These are phyloP conservation scores for Arthroderma sp. DNA, from an alignment of 2,329 filamentous ascomycete genomes.

Conservation along the genomic window DNA sequence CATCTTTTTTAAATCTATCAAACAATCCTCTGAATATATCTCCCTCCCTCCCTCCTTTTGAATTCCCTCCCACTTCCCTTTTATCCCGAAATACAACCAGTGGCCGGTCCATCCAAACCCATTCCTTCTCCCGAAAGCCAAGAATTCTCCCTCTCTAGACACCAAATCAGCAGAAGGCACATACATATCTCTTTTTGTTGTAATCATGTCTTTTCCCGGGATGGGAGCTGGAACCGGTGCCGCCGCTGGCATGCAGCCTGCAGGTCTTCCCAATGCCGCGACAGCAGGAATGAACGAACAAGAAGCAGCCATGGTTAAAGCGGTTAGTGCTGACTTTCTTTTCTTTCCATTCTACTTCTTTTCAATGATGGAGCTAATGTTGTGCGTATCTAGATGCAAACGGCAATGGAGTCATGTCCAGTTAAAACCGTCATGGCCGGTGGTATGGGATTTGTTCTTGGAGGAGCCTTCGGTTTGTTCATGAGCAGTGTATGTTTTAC, in stretches of 20 bases:
- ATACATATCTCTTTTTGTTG: neutral
- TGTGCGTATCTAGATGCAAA: conserved; percentile 50
- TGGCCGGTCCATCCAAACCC: too few species aligned
- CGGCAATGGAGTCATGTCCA: conserved; percentile 80
- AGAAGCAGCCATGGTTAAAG: conserved; percentile 36
- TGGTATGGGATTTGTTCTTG: conserved; percentile 85
- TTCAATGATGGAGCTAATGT: neutral
- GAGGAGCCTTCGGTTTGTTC: conserved; percentile 89
- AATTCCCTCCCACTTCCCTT: too few species aligned
- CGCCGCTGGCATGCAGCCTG: conserved; percentile 12
- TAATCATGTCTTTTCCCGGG: conserved; percentile 24
- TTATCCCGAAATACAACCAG: too few species aligned
- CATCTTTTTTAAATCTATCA: too few species aligned
- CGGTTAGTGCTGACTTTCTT: conserved; percentile 19
- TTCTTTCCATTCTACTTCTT: neutral
- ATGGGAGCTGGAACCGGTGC: conserved; percentile 18
- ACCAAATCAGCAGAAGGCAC: too few species aligned
- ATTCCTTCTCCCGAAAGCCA: too few species aligned
- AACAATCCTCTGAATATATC: too few species aligned
- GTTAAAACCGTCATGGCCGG: conserved; percentile 82
- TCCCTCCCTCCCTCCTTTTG: too few species aligned
- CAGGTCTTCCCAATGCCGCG: conserved; percentile 7
- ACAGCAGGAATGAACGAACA: conserved; percentile 33
- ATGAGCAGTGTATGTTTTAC: conserved; percentile 71
- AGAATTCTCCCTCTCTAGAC: too few species aligned